These are phyloP conservation scores for Apiospora phragmitis DNA, from an alignment of 2,329 filamentous ascomycete genomes.

Conservation along the genomic window DNA sequence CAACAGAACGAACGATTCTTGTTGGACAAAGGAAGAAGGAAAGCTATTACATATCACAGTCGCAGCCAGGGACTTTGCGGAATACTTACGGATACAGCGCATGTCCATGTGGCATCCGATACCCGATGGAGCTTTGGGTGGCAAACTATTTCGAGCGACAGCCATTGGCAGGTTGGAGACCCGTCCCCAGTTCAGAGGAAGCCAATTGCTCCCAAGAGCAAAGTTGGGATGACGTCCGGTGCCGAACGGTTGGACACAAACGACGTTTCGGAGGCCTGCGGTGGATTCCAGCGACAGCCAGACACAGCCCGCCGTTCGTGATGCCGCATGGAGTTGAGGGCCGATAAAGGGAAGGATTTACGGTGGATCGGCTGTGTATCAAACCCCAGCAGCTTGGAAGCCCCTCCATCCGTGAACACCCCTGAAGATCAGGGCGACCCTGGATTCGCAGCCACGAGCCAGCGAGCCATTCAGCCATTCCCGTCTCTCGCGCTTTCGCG, in stretches of 20 bases:
- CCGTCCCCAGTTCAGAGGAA: background rate
- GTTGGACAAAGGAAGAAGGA: background rate
- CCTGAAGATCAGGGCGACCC: conserved; percentile 11
- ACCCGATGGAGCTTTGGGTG: background rate
- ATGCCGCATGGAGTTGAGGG: conserved; percentile 11
- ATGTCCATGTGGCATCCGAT: background rate
- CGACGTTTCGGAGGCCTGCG: conserved; percentile 16
- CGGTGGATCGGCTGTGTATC: conserved; percentile 2
- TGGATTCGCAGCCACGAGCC: background rate
- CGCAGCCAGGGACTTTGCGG: background rate
- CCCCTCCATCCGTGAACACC: background rate
- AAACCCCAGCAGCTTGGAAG: background rate
- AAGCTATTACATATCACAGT: background rate
- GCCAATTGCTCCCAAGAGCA: background rate
- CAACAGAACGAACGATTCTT: background rate
- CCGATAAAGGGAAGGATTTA: conserved; percentile 1
- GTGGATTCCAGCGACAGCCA: background rate
- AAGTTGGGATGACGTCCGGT: conserved; percentile 3
- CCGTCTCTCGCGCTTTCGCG: too few relatives aligned
- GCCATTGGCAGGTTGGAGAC: background rate
- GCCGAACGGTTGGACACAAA: conserved; percentile 10
- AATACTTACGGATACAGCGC: background rate
- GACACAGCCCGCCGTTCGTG: background rate
- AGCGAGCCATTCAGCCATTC: background rate
- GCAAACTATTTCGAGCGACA: conserved; percentile 7